A percentile compares a stretch with the other conserved stretches of the same genome.
phyloP scores from a whole-genome alignment of 768 basidiomycete species.

The Pisolithus tinctorius region DNA sequence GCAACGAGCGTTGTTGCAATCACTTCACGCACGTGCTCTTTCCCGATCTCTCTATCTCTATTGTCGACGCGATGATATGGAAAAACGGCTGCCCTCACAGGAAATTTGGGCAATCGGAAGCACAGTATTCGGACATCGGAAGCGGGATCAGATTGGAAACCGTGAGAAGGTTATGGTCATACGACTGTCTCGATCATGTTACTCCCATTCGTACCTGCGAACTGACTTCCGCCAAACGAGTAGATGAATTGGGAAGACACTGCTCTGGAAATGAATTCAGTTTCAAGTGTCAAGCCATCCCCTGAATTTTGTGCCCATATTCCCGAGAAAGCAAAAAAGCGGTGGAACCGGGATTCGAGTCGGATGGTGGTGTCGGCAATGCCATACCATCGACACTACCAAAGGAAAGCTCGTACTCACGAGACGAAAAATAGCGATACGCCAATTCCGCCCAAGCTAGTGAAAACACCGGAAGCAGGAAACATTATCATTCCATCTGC shows the following conservation, averaged over 20 bases:
- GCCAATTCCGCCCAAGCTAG: slow-evolving; percentile 76
- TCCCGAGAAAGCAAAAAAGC: too few relatives aligned
- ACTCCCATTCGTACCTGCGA: slow-evolving; percentile 85
- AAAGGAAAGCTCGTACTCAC: slow-evolving; percentile 29
- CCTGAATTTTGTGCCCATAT: too few relatives aligned
- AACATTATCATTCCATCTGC: slow-evolving; percentile 95
- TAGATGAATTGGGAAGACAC: slow-evolving; percentile 80
- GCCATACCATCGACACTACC: too few relatives aligned
- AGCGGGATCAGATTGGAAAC: too few relatives aligned
- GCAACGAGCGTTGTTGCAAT: slow-evolving; percentile 91
- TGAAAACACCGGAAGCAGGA: slow-evolving; percentile 76
- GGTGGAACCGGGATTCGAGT: slow-evolving; percentile 18
- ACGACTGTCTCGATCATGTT: slow-evolving; percentile 99
- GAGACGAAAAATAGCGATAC: slow-evolving; percentile 95
- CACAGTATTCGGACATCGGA: too few relatives aligned
- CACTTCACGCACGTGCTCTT: slow-evolving; percentile 59
- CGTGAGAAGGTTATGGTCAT: slow-evolving; percentile 22
- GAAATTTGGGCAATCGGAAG: too few relatives aligned
- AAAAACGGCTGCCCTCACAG: slow-evolving; percentile 70
- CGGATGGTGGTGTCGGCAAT: too few relatives aligned
- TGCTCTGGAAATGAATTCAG: slow-evolving; percentile 34
- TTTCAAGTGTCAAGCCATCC: too few relatives aligned
- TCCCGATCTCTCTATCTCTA: slow-evolving; percentile 66
- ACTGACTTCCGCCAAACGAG: slow-evolving; percentile 80
- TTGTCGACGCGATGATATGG: slow-evolving; percentile 80